Base-by-base conservation (phyloP, 2,329 filamentous ascomycete species). In the Pezicula neosporulosa region DNA sequence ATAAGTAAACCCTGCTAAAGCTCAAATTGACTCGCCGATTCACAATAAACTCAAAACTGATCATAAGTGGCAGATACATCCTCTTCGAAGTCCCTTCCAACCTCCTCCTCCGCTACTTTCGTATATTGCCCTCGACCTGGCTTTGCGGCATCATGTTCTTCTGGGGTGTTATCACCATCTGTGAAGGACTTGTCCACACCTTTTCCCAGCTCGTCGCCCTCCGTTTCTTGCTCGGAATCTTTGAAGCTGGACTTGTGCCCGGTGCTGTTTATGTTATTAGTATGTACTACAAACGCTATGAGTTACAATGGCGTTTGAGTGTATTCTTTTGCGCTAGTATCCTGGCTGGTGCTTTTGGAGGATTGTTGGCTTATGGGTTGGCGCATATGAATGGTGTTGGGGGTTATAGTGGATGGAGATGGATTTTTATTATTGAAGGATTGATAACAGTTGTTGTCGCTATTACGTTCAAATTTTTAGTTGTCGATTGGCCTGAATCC, bases 271-370 rank as follows among this genome's bases (percentile, higher is more conserved):
- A 76, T 59, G 61, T 77, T 21, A 73, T 73, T 0, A 74, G 72
- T 16, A 73, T 72, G 62, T 79, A 75, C 61, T 79, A 80, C 62
- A 72, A 71, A 50, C 67, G 74, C 24, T 69, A 74, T 55, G 75
- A 79, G 59, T 71, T 75, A 36, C 75, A 78, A 59, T 69, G 68
- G 59, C 73, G 76, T 49, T 68, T 74, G 55, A 71, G 67, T 48
- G 62, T 72, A 45, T 71, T 75, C 58, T 74, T 73, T 59, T 67
- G 65, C 58, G 70, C 69, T 30, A 70, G 69, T 1, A 63, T 71
- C 3, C 58, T 74, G 12, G 71, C 66, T 16, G 71, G 73, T 16
- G 74, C 70, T 13, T 72, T 76, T 51, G 71, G 71, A 39, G 74
- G 73, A 6, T 30, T 70, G 69, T 66, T 81, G 1, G 77, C 77